These are phyloP conservation scores for Boletus vinaceobasis DNA, from an alignment of 768 basidiomycete genomes.

Conservation along the genomic window DNA sequence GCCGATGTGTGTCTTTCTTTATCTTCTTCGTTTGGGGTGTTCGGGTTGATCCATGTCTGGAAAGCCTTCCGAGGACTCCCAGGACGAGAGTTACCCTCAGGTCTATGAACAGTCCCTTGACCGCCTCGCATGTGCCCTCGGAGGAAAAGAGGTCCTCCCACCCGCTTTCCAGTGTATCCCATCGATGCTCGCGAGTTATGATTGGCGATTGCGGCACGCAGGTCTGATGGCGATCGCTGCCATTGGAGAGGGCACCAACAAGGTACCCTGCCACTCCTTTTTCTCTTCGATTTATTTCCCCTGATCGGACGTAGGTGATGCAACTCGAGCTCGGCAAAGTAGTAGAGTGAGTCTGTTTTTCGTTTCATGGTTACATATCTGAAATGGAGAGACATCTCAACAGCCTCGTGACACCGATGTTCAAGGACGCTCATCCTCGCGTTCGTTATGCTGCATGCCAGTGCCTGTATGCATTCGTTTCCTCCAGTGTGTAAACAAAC, in stretches of 20 bases:
- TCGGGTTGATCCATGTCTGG: not conserved
- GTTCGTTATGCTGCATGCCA: slow-evolving; percentile 79
- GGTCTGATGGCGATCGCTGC: slow-evolving; percentile 85
- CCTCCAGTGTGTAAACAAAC: not conserved
- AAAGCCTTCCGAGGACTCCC: slow-evolving; percentile 62
- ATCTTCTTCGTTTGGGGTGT: not conserved
- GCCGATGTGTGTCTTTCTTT: slow-evolving; percentile 61
- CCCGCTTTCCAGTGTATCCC: slow-evolving; percentile 82
- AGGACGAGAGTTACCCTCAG: slow-evolving; percentile 62
- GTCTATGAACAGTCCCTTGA: slow-evolving; percentile 84
- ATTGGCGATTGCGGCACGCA: slow-evolving; percentile 84
- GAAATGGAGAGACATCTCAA: not conserved
- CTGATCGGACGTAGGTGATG: slow-evolving; percentile 51
- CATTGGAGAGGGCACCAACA: slow-evolving; percentile 80
- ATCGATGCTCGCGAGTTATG: slow-evolving; percentile 73
- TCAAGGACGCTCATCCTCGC: slow-evolving; percentile 73
- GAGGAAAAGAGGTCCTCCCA: slow-evolving; percentile 71
- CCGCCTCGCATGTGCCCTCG: slow-evolving; percentile 74
- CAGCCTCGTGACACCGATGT: slow-evolving; percentile 75
- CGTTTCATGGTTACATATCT: not conserved
- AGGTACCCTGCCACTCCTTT: slow-evolving; percentile 35
- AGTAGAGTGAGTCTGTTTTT: slow-evolving; percentile 55
- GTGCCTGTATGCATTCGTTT: slow-evolving; percentile 56
- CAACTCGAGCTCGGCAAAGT: slow-evolving; percentile 79
- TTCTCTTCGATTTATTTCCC: not conserved